Evolutionary conservation across 2,329 filamentous ascomycete genomes (phyloP).

Genomic region (Ophiocordyceps sinensis): DNA sequence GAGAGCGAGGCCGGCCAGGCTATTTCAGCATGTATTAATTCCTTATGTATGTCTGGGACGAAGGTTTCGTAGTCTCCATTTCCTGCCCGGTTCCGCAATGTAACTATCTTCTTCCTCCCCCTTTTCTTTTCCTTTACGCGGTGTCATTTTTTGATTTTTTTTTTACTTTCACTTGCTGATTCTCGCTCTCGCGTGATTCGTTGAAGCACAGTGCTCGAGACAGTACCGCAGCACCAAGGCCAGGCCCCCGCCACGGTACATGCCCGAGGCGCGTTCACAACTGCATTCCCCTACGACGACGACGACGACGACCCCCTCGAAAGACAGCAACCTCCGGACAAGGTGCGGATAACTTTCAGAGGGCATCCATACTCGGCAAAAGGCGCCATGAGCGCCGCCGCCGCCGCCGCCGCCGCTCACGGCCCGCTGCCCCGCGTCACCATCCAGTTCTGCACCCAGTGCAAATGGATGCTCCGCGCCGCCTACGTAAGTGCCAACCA

Average conservation of each 20-base stretch:
- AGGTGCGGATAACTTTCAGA: too few relatives aligned
- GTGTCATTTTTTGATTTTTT: background rate
- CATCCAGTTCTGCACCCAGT: constrained; percentile 91
- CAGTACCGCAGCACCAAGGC: too few relatives aligned
- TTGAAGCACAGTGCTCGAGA: too few relatives aligned
- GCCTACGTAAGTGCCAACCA: too few relatives aligned
- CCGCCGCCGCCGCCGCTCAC: background rate
- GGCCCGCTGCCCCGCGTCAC: constrained; percentile 50
- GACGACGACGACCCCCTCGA: too few relatives aligned
- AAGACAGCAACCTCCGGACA: too few relatives aligned
- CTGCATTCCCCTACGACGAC: too few relatives aligned
- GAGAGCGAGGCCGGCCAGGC: constrained; percentile 11
- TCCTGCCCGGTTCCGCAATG: background rate
- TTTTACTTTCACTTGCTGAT: background rate
- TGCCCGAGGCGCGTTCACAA: too few relatives aligned
- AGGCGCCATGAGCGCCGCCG: background rate
- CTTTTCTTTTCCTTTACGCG: background rate
- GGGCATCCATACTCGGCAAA: too few relatives aligned
- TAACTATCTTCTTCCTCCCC: background rate
- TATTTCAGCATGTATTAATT: constrained; percentile 35
- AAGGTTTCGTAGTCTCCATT: constrained; percentile 10
- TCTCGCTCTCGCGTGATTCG: background rate
- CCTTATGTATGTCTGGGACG: constrained; percentile 22
- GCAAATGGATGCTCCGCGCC: constrained; percentile 78
- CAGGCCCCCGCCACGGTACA: too few relatives aligned